Base-by-base conservation (phyloP, 1,284 basidiomycete species). In the Entoloma clypeatum region DNA sequence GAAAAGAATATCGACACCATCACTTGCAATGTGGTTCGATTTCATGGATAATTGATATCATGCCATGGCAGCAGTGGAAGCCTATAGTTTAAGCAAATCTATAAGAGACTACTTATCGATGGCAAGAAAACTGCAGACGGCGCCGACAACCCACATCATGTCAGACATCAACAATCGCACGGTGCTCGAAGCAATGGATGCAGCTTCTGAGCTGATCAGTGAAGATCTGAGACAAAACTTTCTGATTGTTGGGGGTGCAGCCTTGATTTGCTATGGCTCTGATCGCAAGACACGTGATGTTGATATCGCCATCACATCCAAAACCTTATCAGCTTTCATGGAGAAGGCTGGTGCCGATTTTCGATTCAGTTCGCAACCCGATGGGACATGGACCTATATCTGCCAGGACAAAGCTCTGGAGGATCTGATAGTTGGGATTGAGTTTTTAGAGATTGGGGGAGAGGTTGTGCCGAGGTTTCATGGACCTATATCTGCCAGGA, bases 401-500 rank as follows among this genome's bases (percentile, higher is more conserved):
- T 41, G 39, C 30, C 39, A 41, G 39, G 39, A 22, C 14, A 6
- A 28, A 34, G 31, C 29, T 4, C 21, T 41, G 16, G 21, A 41
- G 26, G 14, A 11, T 34, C 22, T 41, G 13, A n/a, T 10, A 22
- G 39, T 33, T 7, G 31, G 26, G 31, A 16, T 41, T 23, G 39
- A 41, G 22, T 41, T 40, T 41, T 34, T 41, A 17, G n/a, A 28
- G 3, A 33, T 41, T 33, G 39, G 30, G 24, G 39, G n/a, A n/a
- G n/a, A n/a, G n/a, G n/a, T n/a, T n/a, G n/a, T n/a, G n/a, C n/a
- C n/a, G n/a, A n/a, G n/a, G n/a, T n/a, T n/a, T n/a, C 5, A 7
- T 41, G 39, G 39, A 30, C 23, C 14, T 41, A 41, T 33, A 41
- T 30, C 39, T 41, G 39, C 30, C 39, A 41, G 39, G 39, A 22